Evolutionary conservation across 1,284 basidiomycete genomes (phyloP).

Genomic region (Cryptococcus depauperatus): DNA sequence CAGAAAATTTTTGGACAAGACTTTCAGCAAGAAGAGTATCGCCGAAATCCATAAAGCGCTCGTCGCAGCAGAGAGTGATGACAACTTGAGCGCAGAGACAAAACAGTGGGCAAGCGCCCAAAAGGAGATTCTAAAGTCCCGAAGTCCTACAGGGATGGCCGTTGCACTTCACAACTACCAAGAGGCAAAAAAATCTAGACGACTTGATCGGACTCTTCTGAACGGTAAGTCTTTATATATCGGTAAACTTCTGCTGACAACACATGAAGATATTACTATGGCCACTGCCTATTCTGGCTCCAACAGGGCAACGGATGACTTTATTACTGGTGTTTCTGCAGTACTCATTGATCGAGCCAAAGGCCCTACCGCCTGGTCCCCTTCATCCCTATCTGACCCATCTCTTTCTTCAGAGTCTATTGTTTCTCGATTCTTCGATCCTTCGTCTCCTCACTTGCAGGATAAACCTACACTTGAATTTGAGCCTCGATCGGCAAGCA

Average conservation of each 20-base stretch:
- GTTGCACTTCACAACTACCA: conserved; percentile 72
- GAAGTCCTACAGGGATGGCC: conserved; percentile 84
- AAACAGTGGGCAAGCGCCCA: conserved; percentile 68
- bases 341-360: conserved; percentile 60
- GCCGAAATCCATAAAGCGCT: conserved; percentile 63
- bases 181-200: conserved; percentile 54
- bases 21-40: conserved; percentile 63
- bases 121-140: conserved; percentile 54
- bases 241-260: not conserved
- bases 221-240: conserved; percentile 58
- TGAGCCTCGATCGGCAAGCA: conserved; percentile 17
- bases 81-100: conserved; percentile 49
- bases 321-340: conserved; percentile 66
- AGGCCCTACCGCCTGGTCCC: conserved; percentile 40
- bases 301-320: conserved; percentile 66
- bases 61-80: conserved; percentile 36
- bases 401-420: conserved; percentile 51
- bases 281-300: conserved; percentile 27
- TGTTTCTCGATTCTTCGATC: conserved; percentile 25
- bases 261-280: conserved; percentile 29
- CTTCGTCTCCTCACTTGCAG: conserved; percentile 58
- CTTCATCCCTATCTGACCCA: conserved; percentile 55
- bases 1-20: conserved; percentile 66
- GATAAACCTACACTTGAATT: conserved; percentile 46
- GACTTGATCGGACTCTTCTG: conserved; percentile 60